Conservation (phyloP, 2,329 filamentous ascomycete genomes). For the Blumeria graminis region DNA sequence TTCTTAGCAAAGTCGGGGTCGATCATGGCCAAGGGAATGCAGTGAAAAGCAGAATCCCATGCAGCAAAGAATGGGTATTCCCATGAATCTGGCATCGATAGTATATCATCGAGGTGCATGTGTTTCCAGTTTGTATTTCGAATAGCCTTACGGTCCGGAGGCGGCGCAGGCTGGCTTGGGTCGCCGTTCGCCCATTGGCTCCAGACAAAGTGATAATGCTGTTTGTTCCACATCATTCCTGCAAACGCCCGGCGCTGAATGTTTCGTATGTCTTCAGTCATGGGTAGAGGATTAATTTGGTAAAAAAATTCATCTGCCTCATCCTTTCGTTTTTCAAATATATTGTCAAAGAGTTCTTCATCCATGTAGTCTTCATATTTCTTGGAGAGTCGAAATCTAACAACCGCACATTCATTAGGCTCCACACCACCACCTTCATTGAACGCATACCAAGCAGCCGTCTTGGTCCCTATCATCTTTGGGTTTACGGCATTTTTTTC, state of each 20-base stretch:
- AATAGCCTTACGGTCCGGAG: slow-evolving; percentile 51
- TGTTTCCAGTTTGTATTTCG: slow-evolving; percentile 86
- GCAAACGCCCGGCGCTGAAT: slow-evolving; percentile 87
- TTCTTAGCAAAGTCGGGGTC: slow-evolving; percentile 97
- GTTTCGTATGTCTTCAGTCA: slow-evolving; percentile 80
- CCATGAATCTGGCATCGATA: slow-evolving; percentile 97
- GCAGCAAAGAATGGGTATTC: slow-evolving; percentile 96
- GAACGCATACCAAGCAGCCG: slow-evolving; percentile 77
- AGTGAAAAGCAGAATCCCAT: slow-evolving; percentile 94
- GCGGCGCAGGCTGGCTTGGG: slow-evolving; percentile 67
- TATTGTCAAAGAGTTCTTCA: slow-evolving; percentile 77
- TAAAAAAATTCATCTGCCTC: slow-evolving; percentile 95
- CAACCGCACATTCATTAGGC: slow-evolving; percentile 82
- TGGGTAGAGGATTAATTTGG: slow-evolving; percentile 74
- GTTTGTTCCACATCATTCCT: slow-evolving; percentile 97
- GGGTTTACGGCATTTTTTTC: slow-evolving; percentile 70
- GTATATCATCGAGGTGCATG: slow-evolving; percentile 77
- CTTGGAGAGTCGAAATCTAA: slow-evolving; percentile 70
- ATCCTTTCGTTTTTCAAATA: slow-evolving; percentile 63
- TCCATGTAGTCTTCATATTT: slow-evolving; percentile 59
- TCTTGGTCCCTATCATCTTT: slow-evolving; percentile 58
- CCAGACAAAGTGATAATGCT: slow-evolving; percentile 92
- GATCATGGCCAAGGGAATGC: slow-evolving; percentile 87
- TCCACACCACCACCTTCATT: slow-evolving; percentile 70
- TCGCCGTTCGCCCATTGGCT: slow-evolving; percentile 96